Evolutionary conservation across 441 rosid genomes (phyloP).

Genomic region (Dalechampia spathulata): DNA sequence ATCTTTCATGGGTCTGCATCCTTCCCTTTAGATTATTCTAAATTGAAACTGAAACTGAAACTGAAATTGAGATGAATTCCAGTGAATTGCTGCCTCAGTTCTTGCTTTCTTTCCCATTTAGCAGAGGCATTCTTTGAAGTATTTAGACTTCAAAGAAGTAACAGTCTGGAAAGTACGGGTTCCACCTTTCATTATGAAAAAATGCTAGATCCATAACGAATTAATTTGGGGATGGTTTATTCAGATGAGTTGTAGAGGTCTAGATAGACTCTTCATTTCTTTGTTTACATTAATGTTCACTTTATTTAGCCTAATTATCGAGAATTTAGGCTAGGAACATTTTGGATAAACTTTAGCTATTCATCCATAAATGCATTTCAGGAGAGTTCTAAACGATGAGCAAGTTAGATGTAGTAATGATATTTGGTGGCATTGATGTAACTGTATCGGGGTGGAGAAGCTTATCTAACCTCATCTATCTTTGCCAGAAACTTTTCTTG

Average conservation of each 20-base stretch:
- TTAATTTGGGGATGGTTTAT: neutral
- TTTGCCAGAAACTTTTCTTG: neutral
- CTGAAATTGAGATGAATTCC: neutral
- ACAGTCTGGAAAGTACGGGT: neutral
- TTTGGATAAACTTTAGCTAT: too few species aligned
- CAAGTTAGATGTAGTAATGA: neutral
- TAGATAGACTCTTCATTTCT: neutral
- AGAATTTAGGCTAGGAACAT: neutral
- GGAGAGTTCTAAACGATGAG: neutral
- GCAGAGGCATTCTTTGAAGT: neutral
- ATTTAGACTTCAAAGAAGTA: neutral
- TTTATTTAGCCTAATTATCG: neutral
- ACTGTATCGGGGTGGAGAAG: neutral
- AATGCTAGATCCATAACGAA: conserved; percentile 11
- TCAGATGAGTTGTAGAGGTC: neutral
- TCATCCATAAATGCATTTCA: too few species aligned
- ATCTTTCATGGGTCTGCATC: neutral
- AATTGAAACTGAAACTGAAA: too few species aligned
- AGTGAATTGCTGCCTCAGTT: too few species aligned
- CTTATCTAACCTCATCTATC: neutral
- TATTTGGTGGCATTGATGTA: neutral
- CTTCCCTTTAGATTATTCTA: neutral
- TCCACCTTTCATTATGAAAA: conserved; percentile 1
- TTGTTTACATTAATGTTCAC: neutral
- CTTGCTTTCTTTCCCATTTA: neutral